These are phyloP conservation scores for Amanita inopinata DNA, from an alignment of 768 basidiomycete species.

Conservation along the genomic window DNA sequence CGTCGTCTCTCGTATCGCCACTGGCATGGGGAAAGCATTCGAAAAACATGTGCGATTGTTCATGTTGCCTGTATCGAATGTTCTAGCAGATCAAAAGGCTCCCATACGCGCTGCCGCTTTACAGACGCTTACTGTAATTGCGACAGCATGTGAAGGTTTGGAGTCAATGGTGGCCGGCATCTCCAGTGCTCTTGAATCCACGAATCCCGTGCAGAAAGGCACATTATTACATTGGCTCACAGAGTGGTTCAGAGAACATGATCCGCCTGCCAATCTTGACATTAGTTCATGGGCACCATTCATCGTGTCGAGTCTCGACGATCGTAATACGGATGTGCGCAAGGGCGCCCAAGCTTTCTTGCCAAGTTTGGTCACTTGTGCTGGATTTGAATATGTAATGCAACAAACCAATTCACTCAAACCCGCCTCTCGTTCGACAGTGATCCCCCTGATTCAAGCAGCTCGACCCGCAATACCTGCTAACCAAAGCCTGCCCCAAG, in stretches of 20 bases:
- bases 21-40: slow-evolving; percentile 92
- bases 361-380: slow-evolving; percentile 60
- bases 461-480: slow-evolving; percentile 45
- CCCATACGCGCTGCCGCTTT: slow-evolving; percentile 72
- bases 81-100: slow-evolving; percentile 89
- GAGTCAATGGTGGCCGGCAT: slow-evolving; percentile 77
- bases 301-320: slow-evolving; percentile 76
- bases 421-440: slow-evolving; percentile 79
- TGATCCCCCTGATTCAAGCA: slow-evolving; percentile 82
- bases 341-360: slow-evolving; percentile 83
- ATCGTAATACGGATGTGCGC: slow-evolving; percentile 83
- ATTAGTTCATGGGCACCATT: slow-evolving; percentile 56
- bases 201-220: slow-evolving; percentile 82
- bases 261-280: slow-evolving; percentile 48
- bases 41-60: slow-evolving; percentile 82
- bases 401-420: slow-evolving; percentile 82
- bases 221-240: slow-evolving; percentile 72
- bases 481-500: slow-evolving; percentile 13
- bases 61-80: slow-evolving; percentile 66
- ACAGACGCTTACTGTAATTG: slow-evolving; percentile 74
- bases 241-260: slow-evolving; percentile 67
- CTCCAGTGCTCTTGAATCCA: slow-evolving; percentile 69
- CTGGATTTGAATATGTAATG: slow-evolving; percentile 80
- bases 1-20: slow-evolving; percentile 81
- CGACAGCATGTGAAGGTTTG: slow-evolving; percentile 72